Percentiles rank a stretch among this genome's conserved stretches.
These are phyloP conservation scores for Erigeron canadensis DNA, from an alignment of 129 eudicot species.

Conservation along the genomic window DNA sequence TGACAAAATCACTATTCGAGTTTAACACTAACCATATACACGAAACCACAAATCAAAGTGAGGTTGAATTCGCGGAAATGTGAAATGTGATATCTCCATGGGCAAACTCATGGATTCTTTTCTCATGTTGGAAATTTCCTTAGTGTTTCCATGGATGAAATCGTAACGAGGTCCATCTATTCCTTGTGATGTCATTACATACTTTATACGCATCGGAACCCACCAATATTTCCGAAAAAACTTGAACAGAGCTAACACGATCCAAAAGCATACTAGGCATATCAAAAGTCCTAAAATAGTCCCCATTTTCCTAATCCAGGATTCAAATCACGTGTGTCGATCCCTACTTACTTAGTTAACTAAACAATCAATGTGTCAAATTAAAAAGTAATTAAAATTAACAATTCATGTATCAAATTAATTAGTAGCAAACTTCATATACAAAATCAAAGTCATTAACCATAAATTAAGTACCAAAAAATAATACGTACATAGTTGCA, in stretches of 20 bases:
- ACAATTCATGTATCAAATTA: no score
- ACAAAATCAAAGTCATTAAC: no score
- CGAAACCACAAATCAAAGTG: slow-evolving; percentile 26
- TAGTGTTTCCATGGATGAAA: slow-evolving; percentile 30
- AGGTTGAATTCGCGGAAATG: slow-evolving; percentile 23
- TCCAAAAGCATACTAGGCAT: neutral
- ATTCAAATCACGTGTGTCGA: no score
- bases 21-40: slow-evolving; percentile 23
- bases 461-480: neutral
- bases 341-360: no score
- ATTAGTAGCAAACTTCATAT: no score
- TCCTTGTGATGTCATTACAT: slow-evolving; percentile 31
- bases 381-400: no score
- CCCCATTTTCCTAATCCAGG: neutral
- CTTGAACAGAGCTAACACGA: slow-evolving; percentile 18
- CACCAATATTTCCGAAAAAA: slow-evolving; percentile 31
- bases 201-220: slow-evolving; percentile 15
- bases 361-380: no score
- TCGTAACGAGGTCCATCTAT: slow-evolving; percentile 32
- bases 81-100: slow-evolving; percentile 32
- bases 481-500: neutral
- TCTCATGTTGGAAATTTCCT: slow-evolving; percentile 17
- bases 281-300: neutral
- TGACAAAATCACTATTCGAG: neutral
- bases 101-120: slow-evolving; percentile 15